phyloP scores from a whole-genome alignment of 305 asterid genomes.

The Salvia sclarea region DNA sequence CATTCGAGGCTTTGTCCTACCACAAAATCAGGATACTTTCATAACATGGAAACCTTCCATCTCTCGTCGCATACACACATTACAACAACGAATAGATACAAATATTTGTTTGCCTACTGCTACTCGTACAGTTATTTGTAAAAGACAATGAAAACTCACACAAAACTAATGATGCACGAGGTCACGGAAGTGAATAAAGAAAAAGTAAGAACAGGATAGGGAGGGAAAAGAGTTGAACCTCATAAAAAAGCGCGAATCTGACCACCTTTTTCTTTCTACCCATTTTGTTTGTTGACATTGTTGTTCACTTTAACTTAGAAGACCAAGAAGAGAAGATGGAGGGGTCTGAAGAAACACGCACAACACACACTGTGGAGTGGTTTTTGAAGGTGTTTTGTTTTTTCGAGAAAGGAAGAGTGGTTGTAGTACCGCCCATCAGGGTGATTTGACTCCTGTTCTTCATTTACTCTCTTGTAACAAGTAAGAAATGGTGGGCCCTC shows the following conservation, averaged over 20 bases:
- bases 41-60: not conserved
- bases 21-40: not conserved
- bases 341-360: slow-evolving; percentile 2
- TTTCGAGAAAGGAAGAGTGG: not conserved
- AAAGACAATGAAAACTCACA: no score
- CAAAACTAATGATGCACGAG: no score
- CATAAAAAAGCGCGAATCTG: not conserved
- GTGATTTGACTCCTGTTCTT: no score
- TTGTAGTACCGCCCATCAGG: no score
- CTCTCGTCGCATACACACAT: not conserved
- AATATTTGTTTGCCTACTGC: no score
- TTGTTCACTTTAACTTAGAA: not conserved
- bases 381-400: not conserved
- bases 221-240: not conserved
- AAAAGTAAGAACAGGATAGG: not conserved
- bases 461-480: no score
- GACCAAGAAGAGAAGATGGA: not conserved
- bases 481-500: no score
- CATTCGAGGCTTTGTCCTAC: slow-evolving; percentile 25
- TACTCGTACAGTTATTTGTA: no score
- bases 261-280: slow-evolving; percentile 26
- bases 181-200: not conserved
- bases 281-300: not conserved
- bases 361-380: not conserved
- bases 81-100: not conserved